A percentile compares a stretch with the other conserved stretches of the same genome.
phyloP scores from a whole-genome alignment of 306 rosid species.

The Corylus americana region DNA sequence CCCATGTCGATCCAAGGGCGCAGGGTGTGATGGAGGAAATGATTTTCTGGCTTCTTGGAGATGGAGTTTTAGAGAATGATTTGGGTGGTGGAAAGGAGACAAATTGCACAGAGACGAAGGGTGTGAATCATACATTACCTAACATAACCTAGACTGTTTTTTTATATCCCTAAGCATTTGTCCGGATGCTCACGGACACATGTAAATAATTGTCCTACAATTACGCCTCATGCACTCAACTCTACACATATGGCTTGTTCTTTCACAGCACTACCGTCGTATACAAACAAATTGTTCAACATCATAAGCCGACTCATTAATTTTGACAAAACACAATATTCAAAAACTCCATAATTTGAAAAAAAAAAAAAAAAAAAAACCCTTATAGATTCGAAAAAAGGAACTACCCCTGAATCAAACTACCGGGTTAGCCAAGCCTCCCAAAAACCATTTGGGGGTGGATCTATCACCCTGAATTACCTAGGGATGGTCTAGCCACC shows the following conservation, averaged over 20 bases:
- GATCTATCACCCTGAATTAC: too few relatives aligned
- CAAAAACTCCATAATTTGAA: too few relatives aligned
- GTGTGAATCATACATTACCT: conserved; percentile 43
- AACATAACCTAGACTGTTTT: conserved; percentile 35
- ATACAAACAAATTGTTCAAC: too few relatives aligned
- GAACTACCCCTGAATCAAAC: too few relatives aligned
- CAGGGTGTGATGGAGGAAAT: conserved; percentile 32
- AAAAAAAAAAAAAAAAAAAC: too few relatives aligned
- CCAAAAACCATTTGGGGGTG: too few relatives aligned
- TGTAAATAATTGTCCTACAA: conserved; percentile 25
- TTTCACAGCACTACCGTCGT: background rate
- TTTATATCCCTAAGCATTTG: conserved; percentile 48
- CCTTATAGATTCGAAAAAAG: too few relatives aligned
- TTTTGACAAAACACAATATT: too few relatives aligned
- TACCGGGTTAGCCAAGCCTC: too few relatives aligned
- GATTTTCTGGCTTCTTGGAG: conserved; percentile 55
- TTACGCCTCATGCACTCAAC: conserved; percentile 19
- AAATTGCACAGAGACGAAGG: conserved; percentile 41
- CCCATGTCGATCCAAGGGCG: conserved; percentile 30
- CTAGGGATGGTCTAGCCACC: too few relatives aligned
- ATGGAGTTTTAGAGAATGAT: conserved; percentile 50
- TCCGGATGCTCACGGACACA: conserved; percentile 46
- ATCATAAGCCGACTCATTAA: too few relatives aligned
- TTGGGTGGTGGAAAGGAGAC: conserved; percentile 32
- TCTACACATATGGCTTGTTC: conserved; percentile 8